A percentile compares a stretch with the other conserved stretches of the same genome.
These are phyloP conservation scores for Fragaria iinumae DNA, from an alignment of 306 rosid genomes.

Conservation along the genomic window DNA sequence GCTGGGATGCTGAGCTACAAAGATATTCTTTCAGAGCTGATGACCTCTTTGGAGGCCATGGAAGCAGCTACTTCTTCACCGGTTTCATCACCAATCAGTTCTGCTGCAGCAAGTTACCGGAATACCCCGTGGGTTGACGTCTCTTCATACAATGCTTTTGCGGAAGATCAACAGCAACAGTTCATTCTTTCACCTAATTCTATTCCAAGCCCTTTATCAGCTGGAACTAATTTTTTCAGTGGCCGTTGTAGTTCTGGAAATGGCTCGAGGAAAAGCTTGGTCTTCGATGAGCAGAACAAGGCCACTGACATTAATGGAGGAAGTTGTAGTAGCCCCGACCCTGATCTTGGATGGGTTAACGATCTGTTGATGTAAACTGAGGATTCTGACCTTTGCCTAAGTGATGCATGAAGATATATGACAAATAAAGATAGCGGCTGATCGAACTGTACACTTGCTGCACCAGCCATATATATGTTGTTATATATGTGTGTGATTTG, in stretches of 20 bases:
- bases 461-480: slow-evolving; percentile 24
- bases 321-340: slow-evolving; percentile 30
- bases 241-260: neutral
- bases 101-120: slow-evolving; percentile 20
- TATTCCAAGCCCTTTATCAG: neutral
- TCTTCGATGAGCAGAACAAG: slow-evolving; percentile 8
- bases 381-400: neutral
- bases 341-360: slow-evolving; percentile 91
- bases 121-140: slow-evolving; percentile 51
- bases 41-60: slow-evolving; percentile 53
- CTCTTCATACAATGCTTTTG: slow-evolving; percentile 29
- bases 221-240: neutral
- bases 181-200: slow-evolving; percentile 48
- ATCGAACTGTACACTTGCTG: slow-evolving; percentile 34
- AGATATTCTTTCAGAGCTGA: slow-evolving; percentile 48
- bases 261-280: slow-evolving; percentile 12
- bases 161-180: slow-evolving; percentile 38
- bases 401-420: slow-evolving; percentile 16
- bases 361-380: slow-evolving; percentile 67
- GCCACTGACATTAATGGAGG: slow-evolving; percentile 28
- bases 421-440: neutral
- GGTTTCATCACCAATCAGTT: neutral
- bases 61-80: neutral
- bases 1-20: slow-evolving; percentile 37
- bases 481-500: slow-evolving; percentile 25